Evolutionary conservation across 257 asterid genomes (phyloP), one percentile per base, ranked within the genome.

Genomic region (Ophiorrhiza pumila): DNA sequence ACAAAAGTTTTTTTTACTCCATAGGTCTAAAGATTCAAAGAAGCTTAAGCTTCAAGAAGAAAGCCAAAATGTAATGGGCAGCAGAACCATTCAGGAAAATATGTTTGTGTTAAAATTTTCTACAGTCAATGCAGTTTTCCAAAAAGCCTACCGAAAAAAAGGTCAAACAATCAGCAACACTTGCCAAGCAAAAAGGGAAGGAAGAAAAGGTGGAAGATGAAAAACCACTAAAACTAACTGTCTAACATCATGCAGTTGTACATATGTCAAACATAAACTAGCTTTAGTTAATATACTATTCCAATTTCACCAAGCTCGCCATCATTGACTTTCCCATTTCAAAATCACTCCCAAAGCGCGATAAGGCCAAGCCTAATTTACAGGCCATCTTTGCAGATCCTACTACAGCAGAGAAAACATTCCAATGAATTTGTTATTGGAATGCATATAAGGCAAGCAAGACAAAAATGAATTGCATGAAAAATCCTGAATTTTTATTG

Each of bases 41-140:
- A n/a, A 12, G 11, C 67, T 27, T 31, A 65, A 76, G 55, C n/a
- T 76, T 68, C 59, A 60, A 17, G 43, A 22, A 60, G 18, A 4
- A 74, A 22, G 11, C 46, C 22, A 46, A 61, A n/a, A 17, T 1
- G 1, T 20, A 17, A 41, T 20, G 23, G 25, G 17, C 20, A 34
- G 23, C 64, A 58, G 4, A 58, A 58, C 14, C 41, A 58, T 15
- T 45, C 18, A 58, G n/a, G 31, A 49, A 5, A 65, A 22, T 69
- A 23, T 53, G 22, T 39, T 35, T 17, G 20, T n/a, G 22, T 29
- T 32, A 56, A 35, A n/a, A 37, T 49, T 8, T 29, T 37, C 69
- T 42, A 9, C 25, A 17, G 23, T 65, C 53, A 37, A 7, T 2
- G 14, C 14, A 13, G 39, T 23, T 69, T 4, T 35, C 8, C 27